phyloP scores from a whole-genome alignment of 768 basidiomycete species.

The Solioccasus polychromus region DNA sequence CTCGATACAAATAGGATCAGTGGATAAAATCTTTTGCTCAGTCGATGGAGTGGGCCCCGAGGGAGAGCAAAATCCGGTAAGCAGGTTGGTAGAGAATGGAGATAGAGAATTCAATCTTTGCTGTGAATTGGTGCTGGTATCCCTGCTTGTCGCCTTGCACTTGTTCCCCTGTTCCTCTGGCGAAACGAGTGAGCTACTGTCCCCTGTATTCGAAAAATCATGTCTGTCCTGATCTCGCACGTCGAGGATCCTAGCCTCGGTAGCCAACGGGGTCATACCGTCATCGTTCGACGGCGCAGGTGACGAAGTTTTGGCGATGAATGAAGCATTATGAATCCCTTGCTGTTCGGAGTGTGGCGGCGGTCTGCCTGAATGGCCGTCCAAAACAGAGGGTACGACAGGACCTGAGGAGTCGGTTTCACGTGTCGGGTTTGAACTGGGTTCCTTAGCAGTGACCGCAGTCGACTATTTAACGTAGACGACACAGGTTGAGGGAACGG shows the following conservation, averaged over 20 bases:
- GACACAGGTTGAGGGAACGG: not conserved
- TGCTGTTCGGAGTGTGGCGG: conserved; percentile 38
- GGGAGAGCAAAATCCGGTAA: conserved; percentile 37
- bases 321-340: too few relatives aligned
- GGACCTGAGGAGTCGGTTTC: not conserved
- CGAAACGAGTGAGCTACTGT: not conserved
- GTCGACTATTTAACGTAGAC: too few relatives aligned
- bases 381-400: not conserved
- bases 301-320: conserved; percentile 25
- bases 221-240: not conserved
- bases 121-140: conserved; percentile 16
- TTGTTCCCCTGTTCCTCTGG: conserved; percentile 18
- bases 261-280: conserved; percentile 16
- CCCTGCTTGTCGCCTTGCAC: conserved; percentile 33
- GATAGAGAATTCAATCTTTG: conserved; percentile 57
- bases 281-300: conserved; percentile 17
- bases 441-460: too few relatives aligned
- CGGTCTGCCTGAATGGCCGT: conserved; percentile 19
- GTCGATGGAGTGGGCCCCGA: conserved; percentile 16
- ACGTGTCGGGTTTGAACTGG: conserved; percentile 2
- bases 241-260: not conserved
- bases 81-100: conserved; percentile 49
- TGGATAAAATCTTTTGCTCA: conserved; percentile 8
- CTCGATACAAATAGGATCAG: conserved; percentile 6
- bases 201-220: not conserved